Base-by-base conservation (phyloP, 176 grass and related monocot genomes). In the Eleusine indica region DNA sequence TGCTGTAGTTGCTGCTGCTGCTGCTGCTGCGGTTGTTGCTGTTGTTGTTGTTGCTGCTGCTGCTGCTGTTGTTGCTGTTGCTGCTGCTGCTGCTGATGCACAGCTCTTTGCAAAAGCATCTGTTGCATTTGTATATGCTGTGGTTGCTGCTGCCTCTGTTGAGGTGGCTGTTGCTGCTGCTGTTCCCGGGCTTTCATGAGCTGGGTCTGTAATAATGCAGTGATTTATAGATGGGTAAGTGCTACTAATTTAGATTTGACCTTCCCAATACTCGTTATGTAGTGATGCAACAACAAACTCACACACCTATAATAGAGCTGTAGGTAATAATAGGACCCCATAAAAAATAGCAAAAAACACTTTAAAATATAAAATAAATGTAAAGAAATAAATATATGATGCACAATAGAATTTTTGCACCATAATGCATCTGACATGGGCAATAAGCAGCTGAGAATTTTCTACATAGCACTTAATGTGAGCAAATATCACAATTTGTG, bases 131-230 rank as follows among this genome's bases (percentile, higher is more conserved):
- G 92, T 37, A 94, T 85, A 79, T 94, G 89, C 22, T 95, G 91
- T 21, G 88, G 89, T 22, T 95, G 93, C 29, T 98, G 93, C 38
- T 88, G 88, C 67, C 79, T 63, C 68, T 90, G 88, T 82, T 90
- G 83, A 82, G 83, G 83, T 3, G 61, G 61, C 22, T 75, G 77
- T 43, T 70, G 94, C 38, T 94, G 94, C 53, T 95, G 96, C 17
- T 92, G 89, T 61, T 98, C 96, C 79, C 93, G 89, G 29, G 93
- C 91, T 90, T 95, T 98, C 70, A 94, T 89, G 46, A 94, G 91
- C 74, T 98, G 96, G 71, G 96, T 98, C 96, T 98, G 87, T 9
- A 72, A 87, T 29, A 76, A 73, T 71, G 35, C 9, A 77, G 10
- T 51, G 57, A 73, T 67, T 75, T 64, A 2, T 65, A 86, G 52